A percentile compares a stretch with the other conserved stretches of the same genome.
phyloP scores from a whole-genome alignment of 2,329 filamentous ascomycete species.

The Apiospora pterosperma region DNA sequence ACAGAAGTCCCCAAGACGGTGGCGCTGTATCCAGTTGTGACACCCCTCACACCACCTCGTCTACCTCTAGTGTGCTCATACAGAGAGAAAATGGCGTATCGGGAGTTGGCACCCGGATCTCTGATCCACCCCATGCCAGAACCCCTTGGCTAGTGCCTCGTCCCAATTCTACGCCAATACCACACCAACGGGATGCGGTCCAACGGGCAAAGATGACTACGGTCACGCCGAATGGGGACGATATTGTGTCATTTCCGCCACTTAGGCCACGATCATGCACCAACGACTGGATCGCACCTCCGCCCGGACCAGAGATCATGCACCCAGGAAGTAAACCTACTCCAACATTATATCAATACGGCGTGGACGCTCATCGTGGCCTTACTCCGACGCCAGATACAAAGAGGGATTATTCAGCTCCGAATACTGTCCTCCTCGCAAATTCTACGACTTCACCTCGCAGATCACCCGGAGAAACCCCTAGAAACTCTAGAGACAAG shows the following conservation, averaged over 20 bases:
- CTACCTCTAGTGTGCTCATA: not conserved
- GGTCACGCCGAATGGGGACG: not conserved
- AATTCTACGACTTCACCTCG: not conserved
- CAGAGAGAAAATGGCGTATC: not conserved
- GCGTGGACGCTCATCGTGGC: slow-evolving; percentile 25
- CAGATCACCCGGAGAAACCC: not conserved
- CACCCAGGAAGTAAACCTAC: not conserved
- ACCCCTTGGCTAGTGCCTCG: not conserved
- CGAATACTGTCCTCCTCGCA: not conserved
- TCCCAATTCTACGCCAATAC: not conserved
- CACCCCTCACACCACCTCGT: not conserved
- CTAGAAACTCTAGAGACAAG: not conserved
- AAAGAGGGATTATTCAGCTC: not conserved
- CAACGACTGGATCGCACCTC: slow-evolving; percentile 24
- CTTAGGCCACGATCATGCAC: slow-evolving; percentile 21
- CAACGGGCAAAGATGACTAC: not conserved
- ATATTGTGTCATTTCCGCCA: slow-evolving; percentile 21
- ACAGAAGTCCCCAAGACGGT: not conserved
- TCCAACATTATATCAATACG: slow-evolving; percentile 15
- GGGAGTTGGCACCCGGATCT: not conserved
- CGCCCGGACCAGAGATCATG: slow-evolving; percentile 14
- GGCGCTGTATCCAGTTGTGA: not conserved
- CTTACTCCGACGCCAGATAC: not conserved
- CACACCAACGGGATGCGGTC: not conserved
- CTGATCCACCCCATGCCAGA: too few species aligned